phyloP scores from a whole-genome alignment of 352 stramenopile genomes.

The Albugo laibachii region DNA sequence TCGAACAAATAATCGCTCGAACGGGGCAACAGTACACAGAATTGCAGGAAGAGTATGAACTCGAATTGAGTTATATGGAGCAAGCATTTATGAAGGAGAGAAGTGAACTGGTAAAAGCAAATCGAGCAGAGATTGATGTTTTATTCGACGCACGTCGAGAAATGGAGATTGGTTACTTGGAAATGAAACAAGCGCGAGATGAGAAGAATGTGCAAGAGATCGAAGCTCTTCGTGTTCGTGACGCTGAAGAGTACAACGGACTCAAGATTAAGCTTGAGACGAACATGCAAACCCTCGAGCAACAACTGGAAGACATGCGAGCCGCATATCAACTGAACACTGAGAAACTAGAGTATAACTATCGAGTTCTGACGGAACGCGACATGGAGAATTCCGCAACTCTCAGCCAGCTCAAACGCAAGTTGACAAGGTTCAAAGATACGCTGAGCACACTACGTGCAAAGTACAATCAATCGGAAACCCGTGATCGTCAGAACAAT shows the following conservation, averaged over 20 bases:
- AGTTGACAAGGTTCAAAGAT: conserved; percentile 84
- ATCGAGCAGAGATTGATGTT: conserved; percentile 83
- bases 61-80: conserved; percentile 85
- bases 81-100: conserved; percentile 85
- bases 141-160: conserved; percentile 84
- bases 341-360: conserved; percentile 95
- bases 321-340: conserved; percentile 92
- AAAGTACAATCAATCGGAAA: conserved; percentile 86
- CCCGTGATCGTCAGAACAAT: conserved; percentile 74
- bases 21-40: conserved; percentile 87
- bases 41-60: conserved; percentile 86
- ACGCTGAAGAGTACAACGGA: conserved; percentile 89
- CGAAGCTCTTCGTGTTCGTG: conserved; percentile 75
- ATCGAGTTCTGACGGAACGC: conserved; percentile 84
- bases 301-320: conserved; percentile 91
- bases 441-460: conserved; percentile 70
- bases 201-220: conserved; percentile 84
- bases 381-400: conserved; percentile 91
- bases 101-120: conserved; percentile 72
- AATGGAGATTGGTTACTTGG: conserved; percentile 89
- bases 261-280: conserved; percentile 94
- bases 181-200: conserved; percentile 77
- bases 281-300: conserved; percentile 90
- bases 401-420: conserved; percentile 84
- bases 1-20: conserved; percentile 74